These are phyloP conservation scores for Sclerotinia subarctica DNA, from an alignment of 2,329 filamentous ascomycete species.

Conservation along the genomic window DNA sequence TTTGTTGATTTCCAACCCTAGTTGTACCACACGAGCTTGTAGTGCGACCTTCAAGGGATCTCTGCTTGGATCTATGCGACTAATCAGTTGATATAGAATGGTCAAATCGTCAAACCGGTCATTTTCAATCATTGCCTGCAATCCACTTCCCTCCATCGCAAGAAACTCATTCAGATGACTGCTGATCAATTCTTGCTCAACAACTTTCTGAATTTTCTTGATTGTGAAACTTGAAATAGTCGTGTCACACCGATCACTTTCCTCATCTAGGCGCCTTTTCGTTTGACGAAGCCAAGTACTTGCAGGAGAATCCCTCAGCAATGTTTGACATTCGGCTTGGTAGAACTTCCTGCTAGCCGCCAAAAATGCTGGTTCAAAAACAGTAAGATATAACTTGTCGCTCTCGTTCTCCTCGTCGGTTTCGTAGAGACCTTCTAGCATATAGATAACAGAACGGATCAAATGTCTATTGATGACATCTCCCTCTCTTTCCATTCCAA, in stretches of 20 bases:
- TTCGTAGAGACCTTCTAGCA: constrained; percentile 88
- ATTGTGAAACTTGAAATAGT: constrained; percentile 72
- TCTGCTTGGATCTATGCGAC: constrained; percentile 73
- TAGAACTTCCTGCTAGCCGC: constrained; percentile 72
- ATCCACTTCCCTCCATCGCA: constrained; percentile 77
- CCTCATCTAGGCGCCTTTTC: constrained; percentile 71
- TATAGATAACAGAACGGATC: constrained; percentile 78
- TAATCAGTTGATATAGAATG: constrained; percentile 77
- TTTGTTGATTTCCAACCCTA: constrained; percentile 81
- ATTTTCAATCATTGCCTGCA: constrained; percentile 88
- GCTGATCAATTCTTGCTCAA: constrained; percentile 77
- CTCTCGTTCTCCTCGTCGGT: constrained; percentile 72
- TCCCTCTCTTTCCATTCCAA: constrained; percentile 87
- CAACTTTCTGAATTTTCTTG: constrained; percentile 69
- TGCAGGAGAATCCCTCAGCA: constrained; percentile 77
- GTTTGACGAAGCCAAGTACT: constrained; percentile 78
- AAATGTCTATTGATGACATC: constrained; percentile 82
- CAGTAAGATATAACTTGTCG: constrained; percentile 77
- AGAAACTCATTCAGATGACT: constrained; percentile 78
- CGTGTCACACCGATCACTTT: constrained; percentile 76
- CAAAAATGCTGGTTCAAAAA: constrained; percentile 79
- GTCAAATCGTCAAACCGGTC: constrained; percentile 74
- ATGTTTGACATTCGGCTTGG: constrained; percentile 64
- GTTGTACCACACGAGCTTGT: constrained; percentile 70
- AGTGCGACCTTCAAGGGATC: constrained; percentile 66